Conservation (phyloP, 2,329 filamentous ascomycete species). For the Cucurbitaria berberidis region DNA sequence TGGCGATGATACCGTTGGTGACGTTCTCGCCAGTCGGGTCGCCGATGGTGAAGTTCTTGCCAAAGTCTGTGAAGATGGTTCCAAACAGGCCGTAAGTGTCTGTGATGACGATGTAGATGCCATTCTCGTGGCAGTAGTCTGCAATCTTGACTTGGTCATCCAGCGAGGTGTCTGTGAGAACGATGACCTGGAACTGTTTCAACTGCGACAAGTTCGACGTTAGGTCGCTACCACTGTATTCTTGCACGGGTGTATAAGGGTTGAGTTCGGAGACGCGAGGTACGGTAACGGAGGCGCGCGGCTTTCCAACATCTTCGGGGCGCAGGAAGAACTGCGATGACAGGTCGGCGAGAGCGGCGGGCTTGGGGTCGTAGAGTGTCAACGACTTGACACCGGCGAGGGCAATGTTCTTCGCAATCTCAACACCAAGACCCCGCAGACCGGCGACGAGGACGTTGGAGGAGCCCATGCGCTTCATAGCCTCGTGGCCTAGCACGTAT, state of each 20-base stretch:
- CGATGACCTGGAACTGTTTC: constrained; percentile 90
- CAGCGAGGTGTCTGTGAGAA: constrained; percentile 83
- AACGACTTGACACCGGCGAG: constrained; percentile 98
- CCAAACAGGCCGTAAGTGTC: constrained; percentile 96
- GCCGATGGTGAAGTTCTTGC: constrained; percentile 87
- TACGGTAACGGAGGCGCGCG: constrained; percentile 82
- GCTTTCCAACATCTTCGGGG: constrained; percentile 86
- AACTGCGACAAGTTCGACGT: constrained; percentile 79
- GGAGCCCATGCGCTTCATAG: constrained; percentile 98
- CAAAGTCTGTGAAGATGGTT: constrained; percentile 96
- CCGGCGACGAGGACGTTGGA: constrained; percentile 94
- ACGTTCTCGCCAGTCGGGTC: constrained; percentile 91
- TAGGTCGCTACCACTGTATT: constrained; percentile 71
- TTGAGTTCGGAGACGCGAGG: constrained; percentile 94
- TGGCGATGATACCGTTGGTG: constrained; percentile 85
- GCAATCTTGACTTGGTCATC: constrained; percentile 82
- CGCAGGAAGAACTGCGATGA: constrained; percentile 98
- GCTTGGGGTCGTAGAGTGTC: constrained; percentile 87
- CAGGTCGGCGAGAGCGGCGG: constrained; percentile 83
- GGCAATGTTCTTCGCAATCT: constrained; percentile 98
- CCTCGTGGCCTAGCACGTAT: constrained; percentile 75
- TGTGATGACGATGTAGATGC: constrained; percentile 85
- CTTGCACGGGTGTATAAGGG: constrained; percentile 87
- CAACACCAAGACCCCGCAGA: constrained; percentile 91
- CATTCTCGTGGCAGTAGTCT: constrained; percentile 92